These are phyloP conservation scores for Aspergillus brasiliensis DNA, from an alignment of 2,329 filamentous ascomycete species.

Conservation along the genomic window DNA sequence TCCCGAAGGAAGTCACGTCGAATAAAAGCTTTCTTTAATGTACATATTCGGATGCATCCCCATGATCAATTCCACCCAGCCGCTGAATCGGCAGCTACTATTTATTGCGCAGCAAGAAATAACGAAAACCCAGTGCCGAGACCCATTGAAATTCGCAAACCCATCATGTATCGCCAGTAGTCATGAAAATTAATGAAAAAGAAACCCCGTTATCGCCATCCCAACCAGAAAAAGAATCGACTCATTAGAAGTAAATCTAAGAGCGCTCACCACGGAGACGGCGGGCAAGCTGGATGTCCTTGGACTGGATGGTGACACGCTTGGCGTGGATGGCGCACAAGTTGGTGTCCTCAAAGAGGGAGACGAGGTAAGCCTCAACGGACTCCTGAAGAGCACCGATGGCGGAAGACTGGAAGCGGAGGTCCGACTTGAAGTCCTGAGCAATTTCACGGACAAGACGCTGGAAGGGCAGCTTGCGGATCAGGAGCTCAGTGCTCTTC, in stretches of 20 bases:
- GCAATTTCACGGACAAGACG: constrained; percentile 96
- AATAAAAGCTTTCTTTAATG: constrained; percentile 33
- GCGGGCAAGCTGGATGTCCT: constrained; percentile 95
- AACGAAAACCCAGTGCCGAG: constrained; percentile 42
- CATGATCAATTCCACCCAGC: constrained; percentile 33
- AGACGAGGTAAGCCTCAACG: constrained; percentile 97
- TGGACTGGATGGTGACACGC: constrained; percentile 92
- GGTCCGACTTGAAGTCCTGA: constrained; percentile 91
- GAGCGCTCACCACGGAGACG: constrained; percentile 93
- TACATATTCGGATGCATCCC: constrained; percentile 35
- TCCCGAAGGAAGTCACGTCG: constrained; percentile 32
- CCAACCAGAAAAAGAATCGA: constrained; percentile 36
- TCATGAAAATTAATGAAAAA: constrained; percentile 38
- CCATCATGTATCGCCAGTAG: constrained; percentile 49
- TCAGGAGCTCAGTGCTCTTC: constrained; percentile 92
- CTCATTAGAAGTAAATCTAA: constrained; percentile 52
- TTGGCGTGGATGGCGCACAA: constrained; percentile 98
- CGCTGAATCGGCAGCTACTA: constrained; percentile 32
- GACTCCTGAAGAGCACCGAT: constrained; percentile 98
- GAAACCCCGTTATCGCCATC: constrained; percentile 45
- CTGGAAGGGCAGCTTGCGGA: constrained; percentile 97
- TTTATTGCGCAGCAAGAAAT: constrained; percentile 33
- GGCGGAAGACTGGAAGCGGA: constrained; percentile 97
- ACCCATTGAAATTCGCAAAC: constrained; percentile 39
- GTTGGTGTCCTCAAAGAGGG: constrained; percentile 98